Evolutionary conservation across 1,284 basidiomycete species (phyloP), one percentile per base, ranked within the genome.

Genomic region (Ustilago bromivora): DNA sequence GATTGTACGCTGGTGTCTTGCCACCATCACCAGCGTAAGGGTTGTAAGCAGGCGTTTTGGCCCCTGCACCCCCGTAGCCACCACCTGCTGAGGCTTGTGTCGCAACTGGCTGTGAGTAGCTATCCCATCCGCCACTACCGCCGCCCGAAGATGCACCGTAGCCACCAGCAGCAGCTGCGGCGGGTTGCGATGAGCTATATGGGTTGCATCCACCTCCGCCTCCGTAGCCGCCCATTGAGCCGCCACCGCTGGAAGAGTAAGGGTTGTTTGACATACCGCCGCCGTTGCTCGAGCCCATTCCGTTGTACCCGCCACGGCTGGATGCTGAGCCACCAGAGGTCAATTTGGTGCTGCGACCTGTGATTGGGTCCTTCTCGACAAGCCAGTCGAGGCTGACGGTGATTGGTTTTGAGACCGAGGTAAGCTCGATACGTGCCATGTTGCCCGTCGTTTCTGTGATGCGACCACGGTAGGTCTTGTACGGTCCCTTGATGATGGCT

Each of bases 381-480:
- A 98, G 87, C 84, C 92, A 93, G 38, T 90, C 90, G 82, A 95
- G 92, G 56, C 92, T 92, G 69, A 98, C 91, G 10, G 92, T 92
- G 74, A 98, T 91, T 31, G 95, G 90, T 87, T 95, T 96, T 87
- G 95, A 95, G 60, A 92, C 92, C 1, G 95, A 94, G 74, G 93
- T 91, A 28, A 99, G 88, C 87, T 99, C 97, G 13, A 99, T 95
- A 59, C 97, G 91, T 1, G 93, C 94, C 74, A 92, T 89, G 54
- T 90, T 89, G 13, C 95, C 96, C 66, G 95, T 96, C 13, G 95
- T 94, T 84, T 98, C 97, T 87, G 96, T 98, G 89, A 99, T 93
- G 12, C 92, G 91, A 8, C 97, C 97, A 57, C 92, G 89, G 80
- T 96, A 92, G 10, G 95, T 94, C 87, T 99, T 99, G 86, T 93